A percentile compares a stretch with the other conserved stretches of the same genome.
Conservation (phyloP, 176 grass and related monocot genomes). For the Rhynchospora breviuscula region DNA sequence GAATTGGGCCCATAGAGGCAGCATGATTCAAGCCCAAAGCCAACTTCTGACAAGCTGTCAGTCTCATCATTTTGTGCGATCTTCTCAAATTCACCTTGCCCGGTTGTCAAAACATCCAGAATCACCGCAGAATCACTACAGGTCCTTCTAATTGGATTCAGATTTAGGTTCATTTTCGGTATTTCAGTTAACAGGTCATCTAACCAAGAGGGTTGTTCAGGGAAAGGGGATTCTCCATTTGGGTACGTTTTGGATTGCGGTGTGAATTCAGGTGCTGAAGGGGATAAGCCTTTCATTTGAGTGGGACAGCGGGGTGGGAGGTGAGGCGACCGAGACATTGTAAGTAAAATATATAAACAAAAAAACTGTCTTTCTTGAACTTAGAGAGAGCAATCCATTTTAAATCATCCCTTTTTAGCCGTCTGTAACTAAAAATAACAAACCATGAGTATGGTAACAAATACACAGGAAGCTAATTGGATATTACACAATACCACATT, state of each 20-base stretch:
- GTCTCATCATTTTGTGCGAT: conserved; percentile 21
- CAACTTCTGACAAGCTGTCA: conserved; percentile 21
- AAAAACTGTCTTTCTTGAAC: conserved; percentile 4
- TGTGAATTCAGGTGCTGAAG: conserved; percentile 46
- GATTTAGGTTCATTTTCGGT: conserved; percentile 32
- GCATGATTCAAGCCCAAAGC: conserved; percentile 42
- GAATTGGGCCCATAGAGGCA: conserved; percentile 95
- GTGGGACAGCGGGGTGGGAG: conserved; percentile 84
- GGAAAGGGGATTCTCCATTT: conserved; percentile 34
- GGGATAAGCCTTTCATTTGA: conserved; percentile 30
- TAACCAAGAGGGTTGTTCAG: conserved; percentile 66
- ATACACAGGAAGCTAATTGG: too few relatives aligned
- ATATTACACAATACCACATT: too few relatives aligned
- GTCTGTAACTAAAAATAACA: conserved; percentile 20
- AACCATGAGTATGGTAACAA: background rate
- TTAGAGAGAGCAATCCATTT: conserved; percentile 17
- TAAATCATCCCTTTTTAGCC: conserved; percentile 24
- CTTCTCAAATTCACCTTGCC: conserved; percentile 40
- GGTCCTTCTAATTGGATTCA: conserved; percentile 59
- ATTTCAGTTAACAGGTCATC: conserved; percentile 66
- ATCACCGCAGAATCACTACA: conserved; percentile 84
- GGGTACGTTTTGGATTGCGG: conserved; percentile 48
- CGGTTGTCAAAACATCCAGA: conserved; percentile 48
- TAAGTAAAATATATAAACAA: background rate
- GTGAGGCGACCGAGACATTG: conserved; percentile 73